A percentile compares a stretch with the other conserved stretches of the same genome.
Evolutionary conservation across 129 eudicot genomes (phyloP).

Genomic region (Lactuca sativa): DNA sequence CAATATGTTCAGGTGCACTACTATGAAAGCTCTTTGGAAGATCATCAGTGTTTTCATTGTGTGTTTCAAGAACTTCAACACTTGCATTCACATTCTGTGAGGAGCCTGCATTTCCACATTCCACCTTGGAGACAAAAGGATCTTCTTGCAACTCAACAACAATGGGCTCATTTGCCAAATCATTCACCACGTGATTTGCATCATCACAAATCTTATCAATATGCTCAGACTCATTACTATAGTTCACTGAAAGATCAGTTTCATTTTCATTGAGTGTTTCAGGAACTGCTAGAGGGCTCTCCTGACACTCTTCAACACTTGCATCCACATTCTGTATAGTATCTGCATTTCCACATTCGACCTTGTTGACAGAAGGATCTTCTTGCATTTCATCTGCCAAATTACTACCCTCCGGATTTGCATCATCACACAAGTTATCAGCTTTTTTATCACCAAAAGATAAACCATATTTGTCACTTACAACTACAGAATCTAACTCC

Average conservation of each 20-base stretch:
- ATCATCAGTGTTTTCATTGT: constrained; percentile 24
- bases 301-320: constrained; percentile 3
- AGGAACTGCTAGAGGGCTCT: constrained; percentile 22
- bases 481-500: constrained; percentile 31
- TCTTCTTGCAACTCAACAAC: constrained; percentile 33
- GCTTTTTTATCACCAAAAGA: constrained; percentile 23
- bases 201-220: constrained; percentile 25
- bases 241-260: constrained; percentile 7
- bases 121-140: constrained; percentile 29
- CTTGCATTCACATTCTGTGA: constrained; percentile 24
- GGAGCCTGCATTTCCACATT: constrained; percentile 29
- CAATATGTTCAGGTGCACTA: constrained; percentile 23
- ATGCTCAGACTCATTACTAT: constrained; percentile 23
- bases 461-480: constrained; percentile 31
- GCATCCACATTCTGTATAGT: constrained; percentile 26
- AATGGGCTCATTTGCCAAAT: constrained; percentile 26
- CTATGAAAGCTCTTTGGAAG: constrained; percentile 7
- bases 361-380: constrained; percentile 29
- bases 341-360: constrained; percentile 26
- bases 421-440: constrained; percentile 30
- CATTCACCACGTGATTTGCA: constrained; percentile 30
- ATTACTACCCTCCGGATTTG: constrained; percentile 26
- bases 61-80: constrained; percentile 27
- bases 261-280: constrained; percentile 27
- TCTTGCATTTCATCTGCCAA: constrained; percentile 34